phyloP scores from a whole-genome alignment of 495 filamentous ascomycete species.

The Aspergillus hancockii region DNA sequence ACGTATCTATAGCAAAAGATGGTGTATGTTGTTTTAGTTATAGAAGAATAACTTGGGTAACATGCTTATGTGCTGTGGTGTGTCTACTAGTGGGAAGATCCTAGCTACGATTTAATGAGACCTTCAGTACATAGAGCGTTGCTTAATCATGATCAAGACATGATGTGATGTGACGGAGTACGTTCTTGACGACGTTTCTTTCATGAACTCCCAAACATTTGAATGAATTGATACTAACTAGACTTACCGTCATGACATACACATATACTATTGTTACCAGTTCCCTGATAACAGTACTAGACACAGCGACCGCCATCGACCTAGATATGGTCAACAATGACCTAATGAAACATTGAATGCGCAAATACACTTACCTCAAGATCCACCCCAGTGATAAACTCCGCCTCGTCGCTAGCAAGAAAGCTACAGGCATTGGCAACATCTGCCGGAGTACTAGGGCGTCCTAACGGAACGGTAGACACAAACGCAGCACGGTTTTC shows the following conservation, averaged over 20 bases:
- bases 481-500: conserved; percentile 65
- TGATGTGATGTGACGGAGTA: too few species aligned
- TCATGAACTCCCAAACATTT: too few species aligned
- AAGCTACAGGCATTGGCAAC: conserved; percentile 62
- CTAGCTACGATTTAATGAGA: too few species aligned
- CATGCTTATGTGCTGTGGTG: too few species aligned
- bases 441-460: conserved; percentile 56
- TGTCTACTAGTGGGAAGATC: too few species aligned
- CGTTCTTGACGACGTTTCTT: too few species aligned
- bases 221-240: too few species aligned
- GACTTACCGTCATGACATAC: background rate
- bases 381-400: conserved; percentile 57
- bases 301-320: conserved; percentile 26
- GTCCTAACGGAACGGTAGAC: conserved; percentile 63
- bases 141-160: too few species aligned
- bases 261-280: background rate
- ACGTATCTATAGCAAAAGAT: background rate
- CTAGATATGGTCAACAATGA: conserved; percentile 1
- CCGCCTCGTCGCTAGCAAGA: conserved; percentile 61
- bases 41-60: too few species aligned
- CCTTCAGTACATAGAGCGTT: too few species aligned
- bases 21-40: background rate
- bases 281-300: conserved; percentile 1
- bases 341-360: background rate
- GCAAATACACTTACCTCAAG: conserved; percentile 20